Conservation (phyloP, 2,329 filamentous ascomycete genomes). For the Daldinia eschscholtzii region DNA sequence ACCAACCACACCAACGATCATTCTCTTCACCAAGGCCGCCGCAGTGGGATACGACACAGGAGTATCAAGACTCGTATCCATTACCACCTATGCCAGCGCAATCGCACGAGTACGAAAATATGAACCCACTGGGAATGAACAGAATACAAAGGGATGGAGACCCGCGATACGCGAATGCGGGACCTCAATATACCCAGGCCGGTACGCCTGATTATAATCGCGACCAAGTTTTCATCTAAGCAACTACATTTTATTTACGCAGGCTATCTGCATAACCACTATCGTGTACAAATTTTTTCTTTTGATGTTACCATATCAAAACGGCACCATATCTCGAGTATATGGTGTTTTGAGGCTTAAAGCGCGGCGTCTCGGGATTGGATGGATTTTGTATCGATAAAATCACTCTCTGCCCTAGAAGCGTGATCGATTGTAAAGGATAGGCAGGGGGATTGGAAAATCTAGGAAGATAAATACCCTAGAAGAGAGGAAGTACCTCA, state of each 20-base stretch:
- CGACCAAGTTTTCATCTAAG: conserved; percentile 49
- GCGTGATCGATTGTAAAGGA: conserved; percentile 25
- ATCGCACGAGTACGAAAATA: conserved; percentile 54
- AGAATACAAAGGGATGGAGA: conserved; percentile 58
- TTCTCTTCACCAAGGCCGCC: conserved; percentile 69
- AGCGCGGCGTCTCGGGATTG: conserved; percentile 44
- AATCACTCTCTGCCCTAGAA: conserved; percentile 25
- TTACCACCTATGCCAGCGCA: conserved; percentile 45
- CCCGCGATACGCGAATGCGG: conserved; percentile 37
- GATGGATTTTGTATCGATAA: conserved; percentile 38
- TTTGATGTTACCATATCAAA: conserved; percentile 27
- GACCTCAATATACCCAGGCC: conserved; percentile 40
- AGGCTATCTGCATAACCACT: conserved; percentile 8
- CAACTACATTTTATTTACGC: conserved; percentile 12
- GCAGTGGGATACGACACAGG: conserved; percentile 60
- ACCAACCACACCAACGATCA: conserved; percentile 66
- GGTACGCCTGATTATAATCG: conserved; percentile 41
- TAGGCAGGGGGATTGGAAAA: conserved; percentile 14
- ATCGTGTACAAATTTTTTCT: conserved; percentile 28
- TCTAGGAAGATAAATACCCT: conserved; percentile 16
- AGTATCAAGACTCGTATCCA: conserved; percentile 53
- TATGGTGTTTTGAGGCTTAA: conserved; percentile 29
- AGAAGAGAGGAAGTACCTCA: conserved; percentile 2
- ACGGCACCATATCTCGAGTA: conserved; percentile 14
- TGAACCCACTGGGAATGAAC: conserved; percentile 70